Evolutionary conservation across 176 grass and related monocot species (phyloP).

Genomic region (Juncus inflexus): DNA sequence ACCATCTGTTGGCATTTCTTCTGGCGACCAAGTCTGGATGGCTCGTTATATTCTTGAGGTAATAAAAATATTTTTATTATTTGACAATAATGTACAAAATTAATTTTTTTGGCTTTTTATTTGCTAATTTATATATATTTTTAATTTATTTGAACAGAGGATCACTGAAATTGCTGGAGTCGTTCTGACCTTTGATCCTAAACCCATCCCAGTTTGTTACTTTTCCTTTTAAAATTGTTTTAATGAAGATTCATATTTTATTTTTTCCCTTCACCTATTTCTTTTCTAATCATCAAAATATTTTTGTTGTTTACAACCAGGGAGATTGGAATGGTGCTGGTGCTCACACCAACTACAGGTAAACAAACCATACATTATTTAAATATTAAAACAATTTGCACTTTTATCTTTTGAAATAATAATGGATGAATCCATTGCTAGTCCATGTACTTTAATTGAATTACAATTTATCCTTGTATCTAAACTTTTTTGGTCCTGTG

Average conservation of each 20-base stretch:
- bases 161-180: slow-evolving; percentile 95
- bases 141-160: slow-evolving; percentile 39
- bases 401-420: too few relatives aligned
- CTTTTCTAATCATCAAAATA: background rate
- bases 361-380: background rate
- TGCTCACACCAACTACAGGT: slow-evolving; percentile 93
- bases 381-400: too few relatives aligned
- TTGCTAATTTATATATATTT: background rate
- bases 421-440: too few relatives aligned
- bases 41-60: slow-evolving; percentile 98
- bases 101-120: background rate
- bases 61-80: background rate
- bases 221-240: background rate
- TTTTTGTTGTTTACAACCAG: slow-evolving; percentile 11
- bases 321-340: slow-evolving; percentile 99
- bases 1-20: slow-evolving; percentile 68
- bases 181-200: slow-evolving; percentile 84
- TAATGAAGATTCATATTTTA: background rate
- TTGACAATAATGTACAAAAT: background rate
- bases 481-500: too few relatives aligned
- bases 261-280: background rate
- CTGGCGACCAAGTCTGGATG: slow-evolving; percentile 78
- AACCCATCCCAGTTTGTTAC: slow-evolving; percentile 61
- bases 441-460: too few relatives aligned
- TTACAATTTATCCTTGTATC: too few relatives aligned